Percentiles rank a stretch among this genome's conserved stretches.
These are phyloP conservation scores for Omphalotus olearius DNA, from an alignment of 1,284 basidiomycete species.

Conservation along the genomic window DNA sequence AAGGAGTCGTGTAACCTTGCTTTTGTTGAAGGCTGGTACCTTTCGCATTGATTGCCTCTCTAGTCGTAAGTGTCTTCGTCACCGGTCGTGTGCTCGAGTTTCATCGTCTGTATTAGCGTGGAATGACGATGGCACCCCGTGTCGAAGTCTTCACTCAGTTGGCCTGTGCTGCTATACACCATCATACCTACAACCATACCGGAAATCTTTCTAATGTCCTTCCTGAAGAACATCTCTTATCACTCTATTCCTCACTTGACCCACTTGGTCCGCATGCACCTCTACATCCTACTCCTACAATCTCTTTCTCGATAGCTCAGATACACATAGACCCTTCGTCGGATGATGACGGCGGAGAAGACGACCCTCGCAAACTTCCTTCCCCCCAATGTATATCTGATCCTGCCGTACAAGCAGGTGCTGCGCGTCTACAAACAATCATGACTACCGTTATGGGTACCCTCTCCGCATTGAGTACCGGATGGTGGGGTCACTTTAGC, in stretches of 20 bases:
- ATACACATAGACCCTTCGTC: constrained; percentile 12
- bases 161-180: constrained; percentile 56
- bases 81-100: not conserved
- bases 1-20: not conserved
- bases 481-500: constrained; percentile 84
- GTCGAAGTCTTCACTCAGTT: constrained; percentile 77
- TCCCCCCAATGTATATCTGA: constrained; percentile 54
- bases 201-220: constrained; percentile 11
- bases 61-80: constrained; percentile 46
- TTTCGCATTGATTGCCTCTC: constrained; percentile 60
- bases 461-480: constrained; percentile 79
- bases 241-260: constrained; percentile 30
- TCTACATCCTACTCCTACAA: constrained; percentile 1
- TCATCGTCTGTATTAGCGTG: constrained; percentile 43
- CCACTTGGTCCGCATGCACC: constrained; percentile 26
- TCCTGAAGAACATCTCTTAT: constrained; percentile 16
- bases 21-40: constrained; percentile 58
- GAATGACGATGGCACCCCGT: constrained; percentile 74
- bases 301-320: constrained; percentile 17
- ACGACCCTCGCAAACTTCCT: constrained; percentile 46
- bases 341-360: constrained; percentile 29
- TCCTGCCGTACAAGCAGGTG: constrained; percentile 61
- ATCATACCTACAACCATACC: constrained; percentile 35
- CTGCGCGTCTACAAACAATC: constrained; percentile 64
- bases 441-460: constrained; percentile 79